Conservation (phyloP, 768 basidiomycete genomes). For the Phlebiopsis flavidoalba region DNA sequence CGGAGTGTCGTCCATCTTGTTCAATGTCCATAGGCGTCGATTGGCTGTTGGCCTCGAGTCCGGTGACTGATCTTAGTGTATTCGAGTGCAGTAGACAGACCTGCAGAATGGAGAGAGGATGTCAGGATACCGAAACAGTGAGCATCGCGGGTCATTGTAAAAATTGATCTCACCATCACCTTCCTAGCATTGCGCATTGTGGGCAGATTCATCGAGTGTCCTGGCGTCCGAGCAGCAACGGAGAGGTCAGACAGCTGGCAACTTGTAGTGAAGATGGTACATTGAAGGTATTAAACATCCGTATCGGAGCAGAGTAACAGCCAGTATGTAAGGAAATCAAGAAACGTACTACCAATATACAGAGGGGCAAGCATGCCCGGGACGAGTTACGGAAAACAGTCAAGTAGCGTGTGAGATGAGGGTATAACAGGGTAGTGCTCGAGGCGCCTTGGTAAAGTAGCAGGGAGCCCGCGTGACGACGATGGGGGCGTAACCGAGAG, state of each 20-base stretch:
- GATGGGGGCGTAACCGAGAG: slow-evolving; percentile 25
- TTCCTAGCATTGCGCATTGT: slow-evolving; percentile 61
- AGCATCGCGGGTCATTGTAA: slow-evolving; percentile 13
- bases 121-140: slow-evolving; percentile 49
- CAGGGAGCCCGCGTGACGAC: slow-evolving; percentile 33
- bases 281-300: slow-evolving; percentile 70
- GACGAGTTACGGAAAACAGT: slow-evolving; percentile 62
- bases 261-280: slow-evolving; percentile 93
- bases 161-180: neutral
- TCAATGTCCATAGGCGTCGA: slow-evolving; percentile 34
- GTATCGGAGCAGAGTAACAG: slow-evolving; percentile 41
- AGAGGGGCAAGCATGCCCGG: slow-evolving; percentile 49
- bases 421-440: slow-evolving; percentile 59
- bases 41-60: slow-evolving; percentile 85
- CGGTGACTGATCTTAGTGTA: slow-evolving; percentile 70
- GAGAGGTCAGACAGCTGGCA: slow-evolving; percentile 50
- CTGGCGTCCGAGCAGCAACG: slow-evolving; percentile 56
- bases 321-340: neutral
- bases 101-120: slow-evolving; percentile 42
- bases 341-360: slow-evolving; percentile 53
- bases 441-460: slow-evolving; percentile 38
- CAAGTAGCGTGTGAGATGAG: slow-evolving; percentile 43
- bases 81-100: slow-evolving; percentile 27
- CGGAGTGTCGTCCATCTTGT: no score
- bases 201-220: slow-evolving; percentile 74